Evolutionary conservation across 306 rosid genomes (phyloP), one percentile per base, ranked within the genome.

Genomic region (Neltuma alba): DNA sequence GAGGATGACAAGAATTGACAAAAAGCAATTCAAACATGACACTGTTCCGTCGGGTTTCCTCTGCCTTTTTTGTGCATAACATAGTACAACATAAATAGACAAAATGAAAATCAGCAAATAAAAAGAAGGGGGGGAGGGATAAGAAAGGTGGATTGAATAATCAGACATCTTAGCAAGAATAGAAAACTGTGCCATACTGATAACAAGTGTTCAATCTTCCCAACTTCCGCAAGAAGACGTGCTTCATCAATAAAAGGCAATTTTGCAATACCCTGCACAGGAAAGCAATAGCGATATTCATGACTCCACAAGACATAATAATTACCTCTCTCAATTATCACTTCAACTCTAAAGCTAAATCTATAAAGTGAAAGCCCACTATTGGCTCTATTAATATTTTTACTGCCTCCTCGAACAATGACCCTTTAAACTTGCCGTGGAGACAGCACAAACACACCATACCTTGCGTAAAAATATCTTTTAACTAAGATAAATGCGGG

Each of bases 211-310:
- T 96, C 97, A 68, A 93, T 65, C 76, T 93, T 91, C 31, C 52
- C 55, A 70, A 96, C 99, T 89, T 93, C 98, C 0, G 88, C 62
- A 76, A 96, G 98, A 86, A 96, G 98, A 30, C 99, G 96, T 37
- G 13, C 74, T 89, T 96, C 99, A 64, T 96, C 98, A 85, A 96
- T 96, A 75, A 96, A 96, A 70, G 98, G 99, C 85, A 96, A 80
- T 85, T 96, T 96, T 20, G 98, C 99, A 85, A 96, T 89, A 72
- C 99, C 99, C 99, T 96, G 63, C 63, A 82, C 40, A 87, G 50
- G 68, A 74, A 74, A 83, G 68, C 57, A 50, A 18, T 15, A 47
- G 28, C 75, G 14, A 64, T 27, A 79, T 83, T 57, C 72, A 74
- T 10, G 10, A 78, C 25, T 38, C 82, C 45, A 37, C 72, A 30